Percentiles rank a stretch among this genome's conserved stretches.
Conservation (phyloP, 345 rosid genomes). For the Dipteronia dyeriana region DNA sequence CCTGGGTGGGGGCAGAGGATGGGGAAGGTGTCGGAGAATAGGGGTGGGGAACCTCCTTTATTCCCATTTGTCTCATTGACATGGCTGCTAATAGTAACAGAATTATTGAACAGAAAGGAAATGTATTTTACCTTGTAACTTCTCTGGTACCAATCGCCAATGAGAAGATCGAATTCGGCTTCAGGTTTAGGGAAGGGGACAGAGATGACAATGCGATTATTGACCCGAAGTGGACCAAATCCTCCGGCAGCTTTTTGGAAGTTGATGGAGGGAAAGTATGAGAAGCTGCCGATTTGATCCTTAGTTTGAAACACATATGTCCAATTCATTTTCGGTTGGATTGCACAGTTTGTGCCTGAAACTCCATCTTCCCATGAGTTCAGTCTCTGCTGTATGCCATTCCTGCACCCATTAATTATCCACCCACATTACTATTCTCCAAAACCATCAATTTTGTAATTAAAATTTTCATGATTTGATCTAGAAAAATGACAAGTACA, state of each 20-base stretch:
- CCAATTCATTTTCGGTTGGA: slow-evolving; percentile 65
- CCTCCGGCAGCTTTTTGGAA: slow-evolving; percentile 80
- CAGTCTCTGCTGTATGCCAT: slow-evolving; percentile 63
- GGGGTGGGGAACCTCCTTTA: too few species aligned
- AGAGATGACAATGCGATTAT: slow-evolving; percentile 47
- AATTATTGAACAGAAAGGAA: not conserved
- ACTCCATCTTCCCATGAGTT: slow-evolving; percentile 93
- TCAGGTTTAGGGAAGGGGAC: slow-evolving; percentile 63
- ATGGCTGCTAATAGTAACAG: not conserved
- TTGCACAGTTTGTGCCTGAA: slow-evolving; percentile 74
- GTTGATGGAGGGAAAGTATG: slow-evolving; percentile 65
- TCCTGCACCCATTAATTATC: slow-evolving; percentile 48
- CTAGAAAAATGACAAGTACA: not conserved
- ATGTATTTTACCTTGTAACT: slow-evolving; percentile 39
- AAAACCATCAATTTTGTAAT: too few species aligned
- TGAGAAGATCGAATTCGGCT: slow-evolving; percentile 66
- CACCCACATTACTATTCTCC: not conserved
- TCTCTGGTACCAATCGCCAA: slow-evolving; percentile 67
- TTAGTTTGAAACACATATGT: slow-evolving; percentile 66
- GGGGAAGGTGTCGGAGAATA: too few species aligned
- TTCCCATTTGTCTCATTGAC: too few species aligned
- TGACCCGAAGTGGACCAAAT: slow-evolving; percentile 57
- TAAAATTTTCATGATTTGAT: not conserved
- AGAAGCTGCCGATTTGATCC: slow-evolving; percentile 79
- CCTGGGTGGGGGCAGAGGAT: too few species aligned